Percentiles rank a stretch among this genome's conserved stretches.
Conservation (phyloP, 73 alveolate genomes). For the Paramecium octaurelia region DNA sequence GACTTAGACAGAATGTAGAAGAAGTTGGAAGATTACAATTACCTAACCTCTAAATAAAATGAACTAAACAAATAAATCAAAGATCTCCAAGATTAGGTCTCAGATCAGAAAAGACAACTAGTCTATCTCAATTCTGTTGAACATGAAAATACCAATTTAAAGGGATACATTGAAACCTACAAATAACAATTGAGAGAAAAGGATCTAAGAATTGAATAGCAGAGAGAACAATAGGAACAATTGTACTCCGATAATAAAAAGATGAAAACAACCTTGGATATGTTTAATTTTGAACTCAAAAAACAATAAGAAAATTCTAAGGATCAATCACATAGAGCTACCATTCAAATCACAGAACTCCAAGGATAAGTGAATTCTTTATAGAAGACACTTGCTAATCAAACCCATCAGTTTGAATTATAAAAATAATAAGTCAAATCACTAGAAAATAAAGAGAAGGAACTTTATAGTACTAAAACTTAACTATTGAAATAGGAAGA, state of each 20-base stretch:
- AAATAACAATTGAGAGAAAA: neutral
- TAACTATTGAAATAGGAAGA: neutral
- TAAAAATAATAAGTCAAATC: neutral
- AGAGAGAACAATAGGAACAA: neutral
- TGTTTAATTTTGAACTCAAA: neutral
- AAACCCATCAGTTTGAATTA: neutral
- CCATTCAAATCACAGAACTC: neutral
- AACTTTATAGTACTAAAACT: neutral
- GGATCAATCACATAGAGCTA: neutral
- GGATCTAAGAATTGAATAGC: neutral
- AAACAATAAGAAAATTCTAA: neutral
- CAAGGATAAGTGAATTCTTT: neutral
- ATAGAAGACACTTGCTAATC: neutral
- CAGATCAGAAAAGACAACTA: neutral
- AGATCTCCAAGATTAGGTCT: neutral
- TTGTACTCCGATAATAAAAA: neutral
- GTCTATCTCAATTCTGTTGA: neutral
- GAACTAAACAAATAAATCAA: neutral
- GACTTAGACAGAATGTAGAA: neutral
- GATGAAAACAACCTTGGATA: neutral
- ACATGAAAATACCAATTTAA: neutral
- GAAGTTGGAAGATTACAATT: neutral
- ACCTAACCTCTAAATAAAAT: neutral
- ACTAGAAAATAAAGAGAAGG: neutral
- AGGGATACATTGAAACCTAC: neutral